phyloP scores from a whole-genome alignment of 345 rosid genomes.

The Mangifera indica region DNA sequence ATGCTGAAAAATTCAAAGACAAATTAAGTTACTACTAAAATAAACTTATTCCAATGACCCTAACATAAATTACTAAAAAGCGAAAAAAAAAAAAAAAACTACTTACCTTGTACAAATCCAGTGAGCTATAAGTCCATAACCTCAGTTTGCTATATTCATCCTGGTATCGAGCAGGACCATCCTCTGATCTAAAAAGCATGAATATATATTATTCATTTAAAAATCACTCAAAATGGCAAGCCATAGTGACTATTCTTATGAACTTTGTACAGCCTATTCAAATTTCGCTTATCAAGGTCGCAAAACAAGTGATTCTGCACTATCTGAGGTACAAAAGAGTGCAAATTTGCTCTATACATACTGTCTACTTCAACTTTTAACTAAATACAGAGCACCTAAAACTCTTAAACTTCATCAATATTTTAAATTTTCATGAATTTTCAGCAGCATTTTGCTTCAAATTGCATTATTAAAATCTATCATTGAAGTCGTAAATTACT shows the following conservation, averaged over 20 bases:
- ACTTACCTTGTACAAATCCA: slow-evolving; percentile 82
- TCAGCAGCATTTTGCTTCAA: background rate
- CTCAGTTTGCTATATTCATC: slow-evolving; percentile 80
- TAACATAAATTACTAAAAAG: background rate
- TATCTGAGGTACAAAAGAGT: too few relatives aligned
- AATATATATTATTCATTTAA: background rate
- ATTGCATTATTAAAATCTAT: background rate
- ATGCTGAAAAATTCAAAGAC: slow-evolving; percentile 55
- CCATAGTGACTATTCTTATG: background rate
- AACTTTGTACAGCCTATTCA: background rate
- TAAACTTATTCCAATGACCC: background rate
- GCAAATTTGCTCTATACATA: too few relatives aligned
- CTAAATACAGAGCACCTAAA: too few relatives aligned
- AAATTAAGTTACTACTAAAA: background rate
- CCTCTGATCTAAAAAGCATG: slow-evolving; percentile 51
- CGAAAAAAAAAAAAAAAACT: background rate
- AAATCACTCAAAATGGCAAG: background rate
- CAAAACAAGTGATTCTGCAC: too few relatives aligned
- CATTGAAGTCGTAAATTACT: too few relatives aligned
- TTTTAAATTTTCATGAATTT: background rate
- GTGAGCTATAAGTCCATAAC: slow-evolving; percentile 76
- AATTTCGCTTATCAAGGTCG: background rate
- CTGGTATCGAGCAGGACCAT: slow-evolving; percentile 58
- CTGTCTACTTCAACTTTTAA: background rate
- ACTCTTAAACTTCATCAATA: background rate